Base-by-base conservation (phyloP, 2,329 filamentous ascomycete genomes). In the Sporothrix brunneoviolacea region DNA sequence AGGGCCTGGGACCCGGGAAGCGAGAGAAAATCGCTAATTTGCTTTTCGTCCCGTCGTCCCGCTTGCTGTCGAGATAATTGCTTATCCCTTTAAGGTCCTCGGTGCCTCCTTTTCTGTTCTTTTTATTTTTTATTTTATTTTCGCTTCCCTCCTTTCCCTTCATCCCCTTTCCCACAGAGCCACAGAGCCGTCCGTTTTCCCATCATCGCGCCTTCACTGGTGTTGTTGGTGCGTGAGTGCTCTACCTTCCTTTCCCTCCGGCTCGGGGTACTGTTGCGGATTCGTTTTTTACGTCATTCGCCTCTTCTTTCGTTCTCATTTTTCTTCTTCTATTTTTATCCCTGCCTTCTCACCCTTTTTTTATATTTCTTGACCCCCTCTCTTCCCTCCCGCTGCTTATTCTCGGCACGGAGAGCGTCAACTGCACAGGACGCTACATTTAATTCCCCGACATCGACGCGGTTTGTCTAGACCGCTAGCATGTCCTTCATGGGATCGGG, bases 401-500 rank as follows among this genome's bases (percentile, higher is more conserved):
- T n/a, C n/a, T n/a, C n/a, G n/a, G n/a, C n/a, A n/a, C n/a, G n/a
- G n/a, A n/a, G n/a, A n/a, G n/a, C n/a, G n/a, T n/a, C n/a, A n/a
- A n/a, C n/a, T n/a, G n/a, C n/a, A n/a, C n/a, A n/a, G n/a, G n/a
- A n/a, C n/a, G n/a, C n/a, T n/a, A n/a, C n/a, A n/a, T n/a, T n/a
- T n/a, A n/a, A n/a, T n/a, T n/a, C n/a, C n/a, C n/a, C 9, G 28
- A 10, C 40, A 32, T 21, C 32, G 40, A n/a, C 15, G n/a, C 32
- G n/a, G 32, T 35, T 13, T n/a, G 10, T 13, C 32, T 8, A 36
- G n/a, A 36, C 21, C 9, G 32, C 39, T 19, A 36, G 50, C 47
- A 73, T 74, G 71, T 70, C 71, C 44, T 68, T 72, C 50, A 60
- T 65, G 45, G 70, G 66, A 51, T 59, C 61, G 27, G 63, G 64